These are phyloP conservation scores for Pyrus betulifolia DNA, from an alignment of 306 rosid genomes.

Conservation along the genomic window DNA sequence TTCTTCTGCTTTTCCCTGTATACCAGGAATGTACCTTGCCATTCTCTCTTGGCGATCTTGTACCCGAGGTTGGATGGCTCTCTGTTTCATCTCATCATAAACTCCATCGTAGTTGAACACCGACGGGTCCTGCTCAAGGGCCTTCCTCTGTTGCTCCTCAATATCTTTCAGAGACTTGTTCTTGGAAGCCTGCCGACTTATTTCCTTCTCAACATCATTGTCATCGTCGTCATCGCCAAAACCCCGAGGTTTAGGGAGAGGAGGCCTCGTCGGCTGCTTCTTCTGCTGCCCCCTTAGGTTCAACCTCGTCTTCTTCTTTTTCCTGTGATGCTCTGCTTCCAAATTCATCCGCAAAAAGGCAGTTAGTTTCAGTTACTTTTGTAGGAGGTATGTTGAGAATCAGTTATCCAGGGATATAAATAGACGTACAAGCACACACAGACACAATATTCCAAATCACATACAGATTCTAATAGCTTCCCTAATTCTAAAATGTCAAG, in stretches of 20 bases:
- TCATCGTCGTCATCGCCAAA: conserved; percentile 51
- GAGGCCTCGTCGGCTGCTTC: conserved; percentile 47
- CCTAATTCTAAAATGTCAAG: neutral
- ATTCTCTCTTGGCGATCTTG: conserved; percentile 72
- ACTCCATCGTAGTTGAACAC: conserved; percentile 81
- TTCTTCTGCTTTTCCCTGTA: conserved; percentile 55
- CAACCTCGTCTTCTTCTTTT: conserved; percentile 22
- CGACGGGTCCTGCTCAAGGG: conserved; percentile 77
- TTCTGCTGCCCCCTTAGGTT: conserved; percentile 59
- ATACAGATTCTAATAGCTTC: neutral
- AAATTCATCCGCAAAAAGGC: neutral
- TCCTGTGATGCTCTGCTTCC: neutral
- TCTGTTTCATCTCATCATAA: conserved; percentile 76
- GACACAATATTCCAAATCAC: neutral
- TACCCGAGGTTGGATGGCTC: conserved; percentile 42
- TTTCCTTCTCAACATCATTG: conserved; percentile 69
- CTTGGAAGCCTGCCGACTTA: conserved; percentile 78
- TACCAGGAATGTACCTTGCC: conserved; percentile 65
- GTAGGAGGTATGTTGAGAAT: neutral
- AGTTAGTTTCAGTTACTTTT: neutral
- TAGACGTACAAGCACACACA: neutral
- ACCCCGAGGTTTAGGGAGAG: conserved; percentile 46
- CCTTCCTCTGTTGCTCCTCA: conserved; percentile 81
- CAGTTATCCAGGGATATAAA: neutral
- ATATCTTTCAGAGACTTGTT: conserved; percentile 70